Conservation (phyloP, 2,329 filamentous ascomycete genomes). For the Cadophora luteo-olivacea region DNA sequence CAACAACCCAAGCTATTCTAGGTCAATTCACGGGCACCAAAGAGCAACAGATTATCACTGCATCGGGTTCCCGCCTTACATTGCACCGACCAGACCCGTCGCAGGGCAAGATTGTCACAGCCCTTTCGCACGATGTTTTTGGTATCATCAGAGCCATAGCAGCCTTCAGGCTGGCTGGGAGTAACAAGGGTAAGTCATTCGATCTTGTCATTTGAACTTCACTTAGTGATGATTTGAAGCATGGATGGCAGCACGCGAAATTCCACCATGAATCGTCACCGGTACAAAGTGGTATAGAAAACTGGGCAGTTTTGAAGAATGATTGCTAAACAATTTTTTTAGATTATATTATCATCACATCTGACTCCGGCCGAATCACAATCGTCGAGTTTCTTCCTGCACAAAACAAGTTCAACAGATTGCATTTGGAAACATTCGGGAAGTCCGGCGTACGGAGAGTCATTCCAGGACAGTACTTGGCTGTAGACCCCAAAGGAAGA, state of each 20-base stretch:
- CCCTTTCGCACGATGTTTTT: slow-evolving; percentile 93
- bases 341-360: slow-evolving; percentile 97
- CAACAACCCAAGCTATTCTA: slow-evolving; percentile 87
- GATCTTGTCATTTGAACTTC: slow-evolving; percentile 54
- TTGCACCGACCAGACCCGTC: slow-evolving; percentile 86
- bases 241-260: slow-evolving; percentile 57
- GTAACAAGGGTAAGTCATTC: slow-evolving; percentile 85
- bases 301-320: slow-evolving; percentile 28
- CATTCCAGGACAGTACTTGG: slow-evolving; percentile 93
- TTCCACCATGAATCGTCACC: slow-evolving; percentile 41
- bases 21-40: slow-evolving; percentile 96
- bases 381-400: slow-evolving; percentile 90
- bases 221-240: slow-evolving; percentile 79
- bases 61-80: slow-evolving; percentile 86
- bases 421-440: slow-evolving; percentile 97
- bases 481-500: slow-evolving; percentile 92
- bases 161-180: slow-evolving; percentile 90
- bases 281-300: slow-evolving; percentile 28
- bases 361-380: slow-evolving; percentile 93
- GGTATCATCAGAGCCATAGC: slow-evolving; percentile 91
- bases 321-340: slow-evolving; percentile 42
- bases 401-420: slow-evolving; percentile 84
- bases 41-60: slow-evolving; percentile 96
- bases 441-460: slow-evolving; percentile 95
- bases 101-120: slow-evolving; percentile 83